Evolutionary conservation across 2,329 filamentous ascomycete genomes (phyloP).

Genomic region (Cladosporium sp.): DNA sequence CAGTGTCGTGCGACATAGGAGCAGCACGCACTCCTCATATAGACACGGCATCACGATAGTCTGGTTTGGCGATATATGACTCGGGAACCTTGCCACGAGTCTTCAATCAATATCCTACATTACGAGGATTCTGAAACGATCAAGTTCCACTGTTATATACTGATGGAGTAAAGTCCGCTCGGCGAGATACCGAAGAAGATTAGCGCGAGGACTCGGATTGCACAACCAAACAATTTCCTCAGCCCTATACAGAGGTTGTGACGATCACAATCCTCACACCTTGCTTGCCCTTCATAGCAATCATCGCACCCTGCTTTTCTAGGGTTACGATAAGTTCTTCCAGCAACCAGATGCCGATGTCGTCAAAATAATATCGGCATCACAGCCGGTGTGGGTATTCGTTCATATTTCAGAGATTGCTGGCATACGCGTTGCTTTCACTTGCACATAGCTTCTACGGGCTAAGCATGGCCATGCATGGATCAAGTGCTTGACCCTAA

Average conservation of each 20-base stretch:
- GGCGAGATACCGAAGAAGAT: not conserved
- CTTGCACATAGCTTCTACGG: not conserved
- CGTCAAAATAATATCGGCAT: not conserved
- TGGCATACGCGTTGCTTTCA: not conserved
- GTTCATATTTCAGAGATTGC: not conserved
- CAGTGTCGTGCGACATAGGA: not conserved
- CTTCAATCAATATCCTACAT: not conserved
- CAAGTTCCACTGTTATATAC: not conserved
- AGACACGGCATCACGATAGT: not conserved
- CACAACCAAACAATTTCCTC: not conserved
- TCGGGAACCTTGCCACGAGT: not conserved
- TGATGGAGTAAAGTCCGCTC: slow-evolving; percentile 10
- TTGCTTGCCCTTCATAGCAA: not conserved
- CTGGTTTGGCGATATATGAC: not conserved
- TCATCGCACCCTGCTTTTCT: not conserved
- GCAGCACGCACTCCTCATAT: not conserved
- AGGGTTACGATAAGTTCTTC: not conserved
- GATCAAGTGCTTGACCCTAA: not conserved
- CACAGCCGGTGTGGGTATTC: not conserved
- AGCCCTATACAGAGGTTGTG: not conserved
- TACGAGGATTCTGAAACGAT: not conserved
- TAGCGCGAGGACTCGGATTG: not conserved
- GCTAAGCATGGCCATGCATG: slow-evolving; percentile 10
- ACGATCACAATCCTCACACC: slow-evolving; percentile 12
- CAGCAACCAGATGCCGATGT: slow-evolving; percentile 6